Evolutionary conservation across 2,329 filamentous ascomycete genomes (phyloP).

Genomic region (Aspergillus fijiensis): DNA sequence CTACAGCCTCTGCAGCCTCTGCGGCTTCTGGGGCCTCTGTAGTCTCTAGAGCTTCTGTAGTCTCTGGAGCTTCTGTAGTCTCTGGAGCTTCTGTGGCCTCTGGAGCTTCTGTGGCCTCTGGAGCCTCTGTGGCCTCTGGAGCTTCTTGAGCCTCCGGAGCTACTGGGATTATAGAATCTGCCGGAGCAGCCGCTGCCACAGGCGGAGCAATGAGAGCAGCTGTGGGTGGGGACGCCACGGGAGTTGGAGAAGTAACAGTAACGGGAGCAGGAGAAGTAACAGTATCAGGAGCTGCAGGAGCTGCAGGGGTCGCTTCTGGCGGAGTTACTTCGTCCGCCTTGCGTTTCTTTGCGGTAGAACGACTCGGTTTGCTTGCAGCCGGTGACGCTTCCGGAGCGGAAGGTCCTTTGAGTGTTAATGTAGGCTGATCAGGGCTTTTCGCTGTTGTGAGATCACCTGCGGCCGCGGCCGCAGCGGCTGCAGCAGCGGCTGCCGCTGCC

Average conservation of each 20-base stretch:
- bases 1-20: not conserved
- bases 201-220: not conserved
- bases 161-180: not conserved
- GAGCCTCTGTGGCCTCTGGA: not conserved
- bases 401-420: slow-evolving; percentile 10
- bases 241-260: not conserved
- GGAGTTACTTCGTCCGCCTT: slow-evolving; percentile 53
- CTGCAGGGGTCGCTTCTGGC: slow-evolving; percentile 17
- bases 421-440: slow-evolving; percentile 13
- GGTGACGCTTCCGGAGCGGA: slow-evolving; percentile 10
- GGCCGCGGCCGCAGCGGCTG: slow-evolving; percentile 14
- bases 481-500: slow-evolving; percentile 38
- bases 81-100: not conserved
- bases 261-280: not conserved
- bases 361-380: slow-evolving; percentile 18
- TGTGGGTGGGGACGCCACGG: not conserved
- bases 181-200: not conserved
- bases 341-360: slow-evolving; percentile 46
- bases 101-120: not conserved
- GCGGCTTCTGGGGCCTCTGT: not conserved
- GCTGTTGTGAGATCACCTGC: slow-evolving; percentile 24
- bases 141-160: not conserved
- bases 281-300: not conserved
- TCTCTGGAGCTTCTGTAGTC: not conserved
- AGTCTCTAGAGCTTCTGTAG: not conserved